Percentiles rank a stretch among this genome's conserved stretches.
Evolutionary conservation across 192 early-diverging fungal species (phyloP).

Genomic region (Allomyces macrogynus): DNA sequence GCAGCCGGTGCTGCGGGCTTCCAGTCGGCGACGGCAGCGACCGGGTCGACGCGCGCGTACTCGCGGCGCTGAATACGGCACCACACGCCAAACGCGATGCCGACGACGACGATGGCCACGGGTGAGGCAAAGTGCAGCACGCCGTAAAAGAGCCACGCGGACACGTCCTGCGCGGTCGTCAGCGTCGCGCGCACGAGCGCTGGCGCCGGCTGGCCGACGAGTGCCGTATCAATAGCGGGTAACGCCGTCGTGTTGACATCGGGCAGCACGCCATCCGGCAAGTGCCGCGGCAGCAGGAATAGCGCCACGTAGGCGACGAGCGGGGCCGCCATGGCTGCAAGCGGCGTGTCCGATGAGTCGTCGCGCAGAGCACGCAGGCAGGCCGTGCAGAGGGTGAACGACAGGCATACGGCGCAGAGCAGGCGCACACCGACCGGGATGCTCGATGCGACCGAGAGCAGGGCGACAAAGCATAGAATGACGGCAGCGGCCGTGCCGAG

Average conservation of each 20-base stretch:
- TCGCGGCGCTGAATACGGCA: slow-evolving; percentile 28
- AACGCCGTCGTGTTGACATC: background rate
- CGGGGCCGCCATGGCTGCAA: background rate
- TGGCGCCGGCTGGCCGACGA: background rate
- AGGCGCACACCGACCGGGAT: too few species aligned
- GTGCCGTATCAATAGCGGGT: background rate
- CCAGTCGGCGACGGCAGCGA: slow-evolving; percentile 45
- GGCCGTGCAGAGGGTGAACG: too few species aligned
- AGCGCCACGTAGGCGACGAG: background rate
- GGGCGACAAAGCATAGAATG: too few species aligned
- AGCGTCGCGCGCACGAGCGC: background rate
- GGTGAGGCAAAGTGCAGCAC: slow-evolving; percentile 46
- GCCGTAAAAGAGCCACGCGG: slow-evolving; percentile 52
- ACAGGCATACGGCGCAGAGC: too few species aligned
- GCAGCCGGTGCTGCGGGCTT: slow-evolving; percentile 44
- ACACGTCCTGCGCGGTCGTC: slow-evolving; percentile 20
- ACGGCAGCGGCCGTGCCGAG: too few species aligned
- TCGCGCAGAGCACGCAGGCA: too few species aligned
- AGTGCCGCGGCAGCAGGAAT: background rate
- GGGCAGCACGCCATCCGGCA: background rate
- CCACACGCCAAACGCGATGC: slow-evolving; percentile 25
- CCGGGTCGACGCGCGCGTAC: slow-evolving; percentile 48
- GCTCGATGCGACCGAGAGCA: too few species aligned
- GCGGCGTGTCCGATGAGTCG: too few species aligned
- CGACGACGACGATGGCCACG: slow-evolving; percentile 23